Base-by-base conservation (phyloP, 768 basidiomycete genomes). In the Naganishia kalamii region DNA sequence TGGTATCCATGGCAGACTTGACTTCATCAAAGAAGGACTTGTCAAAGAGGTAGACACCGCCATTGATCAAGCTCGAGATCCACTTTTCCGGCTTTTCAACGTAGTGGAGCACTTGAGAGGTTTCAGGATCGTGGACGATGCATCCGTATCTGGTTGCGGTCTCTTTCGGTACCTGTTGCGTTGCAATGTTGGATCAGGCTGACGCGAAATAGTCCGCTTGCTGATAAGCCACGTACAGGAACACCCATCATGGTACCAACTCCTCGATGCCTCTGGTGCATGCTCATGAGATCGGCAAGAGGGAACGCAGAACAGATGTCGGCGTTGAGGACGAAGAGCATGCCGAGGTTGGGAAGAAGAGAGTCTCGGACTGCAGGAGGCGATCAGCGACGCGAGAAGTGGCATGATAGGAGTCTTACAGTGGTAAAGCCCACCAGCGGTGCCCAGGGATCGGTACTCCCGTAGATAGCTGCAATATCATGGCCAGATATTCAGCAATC, bases 31-130 rank as follows among this genome's bases (percentile, higher is more conserved):
- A 81, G 60, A 80, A 69, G 27, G 73, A 71, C 65, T 75, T 77
- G 69, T 81, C 80, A 59, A 81, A 81, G 41, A 81, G 69, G 71
- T 80, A 80, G 30, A 80, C 69, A 47, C 78, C 80, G 1, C 79
- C 79, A 70, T 80, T 80, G 74, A 81, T 77, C 54, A 75, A 75
- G 67, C 78, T 78, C 8, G 75, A 77, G 63, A 81, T 79, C 77
- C 76, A 81, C 49, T 73, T 75, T 65, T 80, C 79, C 0, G 81
- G 81, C 72, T 81, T 81, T 71, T 81, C 81, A 61, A 81, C 80
- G 59, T 80, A 80, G 65, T 80, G 79, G 37, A 78, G 41, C 41
- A 78, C 76, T 51, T 76, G 75, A 19, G 65, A 48, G 4, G 75
- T 75, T 30, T 70, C 63, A 7, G 74, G 74, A 65, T 81, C 80